These are phyloP conservation scores for Clathrospora elynae DNA, from an alignment of 2,329 filamentous ascomycete genomes.

Conservation along the genomic window DNA sequence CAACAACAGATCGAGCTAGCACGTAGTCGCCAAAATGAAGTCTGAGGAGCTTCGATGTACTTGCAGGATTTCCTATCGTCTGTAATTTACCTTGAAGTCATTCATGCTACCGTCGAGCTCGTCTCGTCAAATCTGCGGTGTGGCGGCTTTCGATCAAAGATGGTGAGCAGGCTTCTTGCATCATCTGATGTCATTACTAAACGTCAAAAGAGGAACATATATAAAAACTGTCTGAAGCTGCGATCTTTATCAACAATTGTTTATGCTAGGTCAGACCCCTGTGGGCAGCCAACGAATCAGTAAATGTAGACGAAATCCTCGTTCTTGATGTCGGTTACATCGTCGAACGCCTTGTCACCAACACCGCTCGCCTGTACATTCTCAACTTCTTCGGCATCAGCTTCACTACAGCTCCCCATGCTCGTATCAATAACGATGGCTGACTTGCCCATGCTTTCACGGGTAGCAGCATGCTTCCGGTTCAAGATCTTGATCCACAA, in stretches of 20 bases:
- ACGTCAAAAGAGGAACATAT: no score
- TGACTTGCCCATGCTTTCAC: conserved; percentile 64
- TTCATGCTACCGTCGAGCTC: no score
- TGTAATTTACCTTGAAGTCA: no score
- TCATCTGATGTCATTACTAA: no score
- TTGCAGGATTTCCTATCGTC: no score
- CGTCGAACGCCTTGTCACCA: conserved; percentile 60
- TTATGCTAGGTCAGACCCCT: background rate
- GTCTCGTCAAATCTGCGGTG: no score
- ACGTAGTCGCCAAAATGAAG: background rate
- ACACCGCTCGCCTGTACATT: conserved; percentile 32
- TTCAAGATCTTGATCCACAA: conserved; percentile 61
- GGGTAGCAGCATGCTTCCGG: conserved; percentile 58
- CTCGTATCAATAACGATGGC: conserved; percentile 64
- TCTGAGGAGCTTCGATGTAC: no score
- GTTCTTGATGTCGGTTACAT: conserved; percentile 65
- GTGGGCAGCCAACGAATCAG: background rate
- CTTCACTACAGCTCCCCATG: conserved; percentile 58
- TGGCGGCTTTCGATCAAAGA: no score
- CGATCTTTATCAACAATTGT: background rate
- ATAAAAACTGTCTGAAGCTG: background rate
- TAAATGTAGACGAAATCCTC: conserved; percentile 68
- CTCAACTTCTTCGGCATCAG: conserved; percentile 37
- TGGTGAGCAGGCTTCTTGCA: no score
- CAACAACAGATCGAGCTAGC: background rate